A percentile compares a stretch with the other conserved stretches of the same genome.
phyloP scores from a whole-genome alignment of 2,329 filamentous ascomycete genomes.

The Cytospora piceicola region DNA sequence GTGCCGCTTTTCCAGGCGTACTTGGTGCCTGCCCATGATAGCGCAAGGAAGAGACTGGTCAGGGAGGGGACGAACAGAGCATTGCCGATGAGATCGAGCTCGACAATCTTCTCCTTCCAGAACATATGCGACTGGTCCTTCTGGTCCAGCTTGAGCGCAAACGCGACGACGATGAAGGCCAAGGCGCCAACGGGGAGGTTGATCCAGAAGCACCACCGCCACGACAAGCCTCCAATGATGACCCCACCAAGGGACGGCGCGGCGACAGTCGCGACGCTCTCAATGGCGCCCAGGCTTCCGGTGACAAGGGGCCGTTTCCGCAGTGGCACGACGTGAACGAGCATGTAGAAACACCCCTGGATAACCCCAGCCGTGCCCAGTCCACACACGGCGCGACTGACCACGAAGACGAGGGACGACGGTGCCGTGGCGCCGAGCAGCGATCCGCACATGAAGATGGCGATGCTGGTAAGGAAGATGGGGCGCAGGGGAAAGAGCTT shows the following conservation, averaged over 20 bases:
- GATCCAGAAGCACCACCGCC: conserved; percentile 32
- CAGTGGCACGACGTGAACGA: conserved; percentile 25
- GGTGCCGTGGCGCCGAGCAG: conserved; percentile 25
- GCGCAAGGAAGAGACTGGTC: conserved; percentile 41
- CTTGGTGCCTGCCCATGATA: conserved; percentile 46
- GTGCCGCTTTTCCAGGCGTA: conserved; percentile 40
- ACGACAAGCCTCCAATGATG: conserved; percentile 22
- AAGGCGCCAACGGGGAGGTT: conserved; percentile 22
- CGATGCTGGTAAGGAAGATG: conserved; percentile 22
- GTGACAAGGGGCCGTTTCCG: conserved; percentile 19
- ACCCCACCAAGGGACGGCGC: conserved; percentile 25
- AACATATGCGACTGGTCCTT: not conserved
- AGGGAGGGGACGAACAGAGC: conserved; percentile 31
- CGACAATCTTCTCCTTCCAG: conserved; percentile 39
- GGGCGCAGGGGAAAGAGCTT: conserved; percentile 18
- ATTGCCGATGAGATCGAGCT: conserved; percentile 45
- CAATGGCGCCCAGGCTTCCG: conserved; percentile 6
- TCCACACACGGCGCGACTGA: conserved; percentile 26
- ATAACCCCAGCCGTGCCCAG: conserved; percentile 11
- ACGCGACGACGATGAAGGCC: conserved; percentile 21
- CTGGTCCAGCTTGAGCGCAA: conserved; percentile 19
- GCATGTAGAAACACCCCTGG: conserved; percentile 27
- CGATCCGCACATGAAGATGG: conserved; percentile 25
- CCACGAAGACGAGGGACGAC: conserved; percentile 18
- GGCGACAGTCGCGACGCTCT: conserved; percentile 20